Evolutionary conservation across 495 filamentous ascomycete species (phyloP).

Genomic region (Penicillium egyptiacum): DNA sequence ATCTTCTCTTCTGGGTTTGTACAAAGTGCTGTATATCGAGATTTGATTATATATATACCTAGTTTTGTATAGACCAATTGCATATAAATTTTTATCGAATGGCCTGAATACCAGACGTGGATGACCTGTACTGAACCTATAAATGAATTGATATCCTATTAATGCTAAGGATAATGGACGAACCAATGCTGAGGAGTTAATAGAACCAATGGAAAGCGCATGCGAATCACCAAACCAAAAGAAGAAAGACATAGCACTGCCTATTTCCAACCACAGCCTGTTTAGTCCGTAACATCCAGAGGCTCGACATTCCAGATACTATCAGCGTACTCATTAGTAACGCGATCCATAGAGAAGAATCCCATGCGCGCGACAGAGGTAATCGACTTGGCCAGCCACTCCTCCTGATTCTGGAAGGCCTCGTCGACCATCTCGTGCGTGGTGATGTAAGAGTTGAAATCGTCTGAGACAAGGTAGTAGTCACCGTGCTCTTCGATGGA

Average conservation of each 20-base stretch:
- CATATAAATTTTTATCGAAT: neutral
- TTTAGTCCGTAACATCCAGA: constrained; percentile 41
- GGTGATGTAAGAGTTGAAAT: constrained; percentile 90
- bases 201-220: neutral
- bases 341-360: constrained; percentile 95
- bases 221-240: neutral
- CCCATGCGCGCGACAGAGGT: constrained; percentile 88
- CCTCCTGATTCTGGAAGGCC: constrained; percentile 84
- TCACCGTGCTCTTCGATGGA: constrained; percentile 90
- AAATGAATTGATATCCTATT: neutral
- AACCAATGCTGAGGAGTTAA: neutral
- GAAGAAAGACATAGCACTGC: neutral
- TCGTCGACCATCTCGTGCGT: constrained; percentile 89
- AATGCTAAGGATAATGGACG: neutral
- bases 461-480: constrained; percentile 95
- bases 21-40: neutral
- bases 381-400: constrained; percentile 88
- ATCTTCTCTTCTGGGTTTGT: neutral
- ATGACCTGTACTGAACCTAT: neutral
- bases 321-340: constrained; percentile 97
- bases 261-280: neutral
- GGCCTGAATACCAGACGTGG: neutral
- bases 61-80: constrained; percentile 1
- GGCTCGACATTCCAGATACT: constrained; percentile 96
- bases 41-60: neutral